A percentile compares a stretch with the other conserved stretches of the same genome.
Conservation (phyloP, 495 filamentous ascomycete species). For the Poronia punctata region DNA sequence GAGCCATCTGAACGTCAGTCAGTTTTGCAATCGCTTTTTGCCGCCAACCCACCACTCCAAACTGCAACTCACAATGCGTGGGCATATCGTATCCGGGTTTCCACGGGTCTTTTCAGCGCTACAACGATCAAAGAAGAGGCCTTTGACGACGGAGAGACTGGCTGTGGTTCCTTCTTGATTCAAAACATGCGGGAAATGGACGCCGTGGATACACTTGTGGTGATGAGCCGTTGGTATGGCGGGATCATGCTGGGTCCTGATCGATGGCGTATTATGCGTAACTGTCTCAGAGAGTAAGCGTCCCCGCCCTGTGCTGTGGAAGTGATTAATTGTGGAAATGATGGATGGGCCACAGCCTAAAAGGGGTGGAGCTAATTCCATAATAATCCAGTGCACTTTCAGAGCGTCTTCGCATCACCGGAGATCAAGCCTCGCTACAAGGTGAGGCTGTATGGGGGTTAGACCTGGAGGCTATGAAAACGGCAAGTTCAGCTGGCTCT, state of each 20-base stretch:
- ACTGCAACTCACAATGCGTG: conserved; percentile 48
- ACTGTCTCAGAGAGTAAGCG: conserved; percentile 27
- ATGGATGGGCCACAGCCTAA: no score
- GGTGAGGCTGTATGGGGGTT: conserved; percentile 67
- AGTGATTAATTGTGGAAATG: neutral
- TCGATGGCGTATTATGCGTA: conserved; percentile 53
- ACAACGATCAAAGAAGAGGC: conserved; percentile 62
- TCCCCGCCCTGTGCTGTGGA: neutral
- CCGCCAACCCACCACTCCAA: conserved; percentile 32
- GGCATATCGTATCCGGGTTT: conserved; percentile 37
- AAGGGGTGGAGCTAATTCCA: neutral
- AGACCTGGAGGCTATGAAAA: conserved; percentile 61
- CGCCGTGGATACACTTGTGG: conserved; percentile 74
- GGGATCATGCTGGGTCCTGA: conserved; percentile 81
- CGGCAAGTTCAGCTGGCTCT: conserved; percentile 17
- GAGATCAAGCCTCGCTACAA: conserved; percentile 30
- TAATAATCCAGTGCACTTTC: conserved; percentile 30
- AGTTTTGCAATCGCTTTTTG: conserved; percentile 34
- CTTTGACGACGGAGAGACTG: conserved; percentile 90
- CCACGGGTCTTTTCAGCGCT: conserved; percentile 21
- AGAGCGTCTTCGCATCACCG: conserved; percentile 37
- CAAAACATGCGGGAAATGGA: conserved; percentile 74
- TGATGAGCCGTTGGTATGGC: conserved; percentile 91
- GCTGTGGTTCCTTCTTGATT: conserved; percentile 72
- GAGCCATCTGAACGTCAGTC: conserved; percentile 27